Evolutionary conservation across 768 basidiomycete species (phyloP).

Genomic region (Amanita muscaria): DNA sequence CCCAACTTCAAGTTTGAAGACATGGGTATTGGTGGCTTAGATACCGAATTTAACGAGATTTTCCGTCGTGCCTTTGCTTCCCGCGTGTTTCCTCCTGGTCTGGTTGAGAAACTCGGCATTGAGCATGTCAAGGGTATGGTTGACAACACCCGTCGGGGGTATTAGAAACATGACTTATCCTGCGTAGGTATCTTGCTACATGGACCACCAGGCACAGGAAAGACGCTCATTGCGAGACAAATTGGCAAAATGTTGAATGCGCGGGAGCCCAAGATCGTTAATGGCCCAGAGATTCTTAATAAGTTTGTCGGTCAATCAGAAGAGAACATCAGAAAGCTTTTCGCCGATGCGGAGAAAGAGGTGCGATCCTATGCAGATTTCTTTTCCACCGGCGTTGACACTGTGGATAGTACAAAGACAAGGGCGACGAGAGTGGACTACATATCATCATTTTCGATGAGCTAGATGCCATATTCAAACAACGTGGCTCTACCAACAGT

Average conservation of each 20-base stretch:
- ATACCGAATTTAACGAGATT: conserved; percentile 90
- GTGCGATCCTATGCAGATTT: conserved; percentile 23
- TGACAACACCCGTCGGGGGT: not conserved
- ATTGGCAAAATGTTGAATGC: conserved; percentile 99
- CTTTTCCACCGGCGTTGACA: not conserved
- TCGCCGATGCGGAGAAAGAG: conserved; percentile 98
- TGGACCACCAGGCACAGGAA: conserved; percentile 97
- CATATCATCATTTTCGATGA: conserved; percentile 99
- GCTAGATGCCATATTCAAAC: conserved; percentile 97
- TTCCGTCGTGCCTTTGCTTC: conserved; percentile 98
- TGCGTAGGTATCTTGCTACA: conserved; percentile 87
- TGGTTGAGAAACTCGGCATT: conserved; percentile 96
- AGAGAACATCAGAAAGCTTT: conserved; percentile 96
- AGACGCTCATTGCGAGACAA: conserved; percentile 95
- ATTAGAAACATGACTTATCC: not conserved
- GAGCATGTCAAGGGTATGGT: conserved; percentile 92
- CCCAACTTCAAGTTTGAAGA: conserved; percentile 99
- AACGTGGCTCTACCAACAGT: conserved; percentile 84
- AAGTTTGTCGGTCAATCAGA: conserved; percentile 97
- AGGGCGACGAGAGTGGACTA: conserved; percentile 91
- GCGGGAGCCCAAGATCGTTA: conserved; percentile 94
- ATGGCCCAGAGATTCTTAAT: conserved; percentile 95
- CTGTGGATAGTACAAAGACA: conserved; percentile 76
- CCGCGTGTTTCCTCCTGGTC: conserved; percentile 94
- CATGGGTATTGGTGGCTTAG: conserved; percentile 98